A percentile compares a stretch with the other conserved stretches of the same genome.
Conservation (phyloP, 305 asterid genomes). For the Fraxinus sp. region DNA sequence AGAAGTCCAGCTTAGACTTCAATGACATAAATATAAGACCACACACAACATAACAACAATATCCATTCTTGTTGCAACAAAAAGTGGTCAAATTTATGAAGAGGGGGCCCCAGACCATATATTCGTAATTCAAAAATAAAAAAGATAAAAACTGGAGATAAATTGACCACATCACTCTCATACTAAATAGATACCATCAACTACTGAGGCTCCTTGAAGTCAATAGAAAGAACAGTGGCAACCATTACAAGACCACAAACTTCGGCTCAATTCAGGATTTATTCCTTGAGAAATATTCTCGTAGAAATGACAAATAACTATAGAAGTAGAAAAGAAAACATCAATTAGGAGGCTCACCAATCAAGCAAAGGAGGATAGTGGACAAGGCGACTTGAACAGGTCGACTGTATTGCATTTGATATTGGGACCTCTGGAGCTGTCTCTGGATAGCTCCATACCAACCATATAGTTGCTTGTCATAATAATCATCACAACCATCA, state of each 20-base stretch:
- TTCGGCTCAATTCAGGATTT: neutral
- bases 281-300: neutral
- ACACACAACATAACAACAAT: neutral
- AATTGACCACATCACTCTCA: neutral
- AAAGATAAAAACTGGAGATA: neutral
- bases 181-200: slow-evolving; percentile 1
- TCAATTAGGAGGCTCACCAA: slow-evolving; percentile 59
- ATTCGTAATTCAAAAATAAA: neutral
- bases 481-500: slow-evolving; percentile 57
- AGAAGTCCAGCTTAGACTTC: neutral
- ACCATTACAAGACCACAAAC: neutral
- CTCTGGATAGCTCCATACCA: slow-evolving; percentile 83
- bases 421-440: slow-evolving; percentile 91
- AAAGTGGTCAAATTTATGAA: neutral
- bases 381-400: slow-evolving; percentile 63
- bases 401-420: slow-evolving; percentile 77
- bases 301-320: slow-evolving; percentile 1
- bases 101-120: neutral
- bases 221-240: neutral
- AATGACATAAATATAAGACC: neutral
- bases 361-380: slow-evolving; percentile 53
- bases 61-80: neutral
- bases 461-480: slow-evolving; percentile 71
- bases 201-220: neutral
- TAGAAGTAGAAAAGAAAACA: slow-evolving; percentile 1